Percentiles rank a stretch among this genome's conserved stretches.
These are phyloP conservation scores for Diaporthe longicolla DNA, from an alignment of 2,329 filamentous ascomycete genomes.

Conservation along the genomic window DNA sequence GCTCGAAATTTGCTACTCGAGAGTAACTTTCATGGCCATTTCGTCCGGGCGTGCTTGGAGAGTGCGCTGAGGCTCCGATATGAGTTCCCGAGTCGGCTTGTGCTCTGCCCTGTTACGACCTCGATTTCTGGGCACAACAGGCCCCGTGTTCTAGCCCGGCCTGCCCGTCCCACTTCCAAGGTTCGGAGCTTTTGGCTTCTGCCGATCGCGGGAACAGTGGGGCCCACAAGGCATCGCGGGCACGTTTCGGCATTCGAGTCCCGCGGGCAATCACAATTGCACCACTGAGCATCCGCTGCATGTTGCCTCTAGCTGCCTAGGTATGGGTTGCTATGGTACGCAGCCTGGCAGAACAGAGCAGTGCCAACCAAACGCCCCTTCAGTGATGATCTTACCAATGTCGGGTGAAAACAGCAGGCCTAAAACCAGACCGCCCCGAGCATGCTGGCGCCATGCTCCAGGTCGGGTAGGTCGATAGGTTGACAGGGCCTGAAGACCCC, in stretches of 20 bases:
- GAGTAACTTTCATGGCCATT: background rate
- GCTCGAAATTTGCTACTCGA: background rate
- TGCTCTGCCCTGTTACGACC: background rate
- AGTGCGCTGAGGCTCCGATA: background rate
- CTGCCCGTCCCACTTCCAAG: constrained; percentile 31
- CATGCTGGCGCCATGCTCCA: background rate
- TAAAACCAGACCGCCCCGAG: background rate
- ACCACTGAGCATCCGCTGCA: constrained; percentile 5
- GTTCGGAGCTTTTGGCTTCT: constrained; percentile 31
- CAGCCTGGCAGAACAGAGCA: background rate
- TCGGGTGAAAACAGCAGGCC: background rate
- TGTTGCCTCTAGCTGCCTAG: no score
- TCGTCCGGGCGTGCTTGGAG: background rate
- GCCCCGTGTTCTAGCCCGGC: constrained; percentile 21
- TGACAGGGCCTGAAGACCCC: background rate
- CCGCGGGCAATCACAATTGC: constrained; percentile 20
- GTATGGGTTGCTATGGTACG: no score
- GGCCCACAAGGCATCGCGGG: background rate
- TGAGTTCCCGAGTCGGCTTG: background rate
- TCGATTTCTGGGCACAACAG: background rate
- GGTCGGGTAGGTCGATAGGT: constrained; percentile 1
- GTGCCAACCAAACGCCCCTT: background rate
- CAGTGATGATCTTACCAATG: background rate
- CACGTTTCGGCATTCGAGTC: constrained; percentile 15
- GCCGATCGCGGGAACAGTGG: constrained; percentile 35